Evolutionary conservation across 805 yeast genomes (phyloP), one percentile per base, ranked within the genome.

Genomic region (Kuraishia ogatae): DNA sequence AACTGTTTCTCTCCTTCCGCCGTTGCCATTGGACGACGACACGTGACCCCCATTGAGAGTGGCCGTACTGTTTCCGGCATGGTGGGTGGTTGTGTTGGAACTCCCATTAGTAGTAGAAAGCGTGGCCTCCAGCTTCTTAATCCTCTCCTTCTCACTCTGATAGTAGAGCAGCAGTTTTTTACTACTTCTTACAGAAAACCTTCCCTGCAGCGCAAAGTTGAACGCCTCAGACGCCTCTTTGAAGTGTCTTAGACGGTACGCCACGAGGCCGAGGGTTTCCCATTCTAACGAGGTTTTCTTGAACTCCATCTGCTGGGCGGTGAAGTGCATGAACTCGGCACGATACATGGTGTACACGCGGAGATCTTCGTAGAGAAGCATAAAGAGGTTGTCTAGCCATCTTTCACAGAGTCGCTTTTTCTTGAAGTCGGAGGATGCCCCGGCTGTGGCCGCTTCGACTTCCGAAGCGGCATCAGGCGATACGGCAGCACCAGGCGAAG

Each of bases 301-400:
- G 67, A 86, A 87, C 49, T 82, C 84, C 67, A 89, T 77, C 68
- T 89, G 89, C 67, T 90, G 96, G 5, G 96, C 89, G 68, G 87
- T 91, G 71, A 87, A 86, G 69, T 93, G 97, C 58, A 91, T 81
- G 61, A 80, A 79, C 67, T 94, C 97, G 0, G 97, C 91, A 67
- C 91, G 92, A 94, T 97, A 93, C 78, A 89, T 81, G 1, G 97
- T 91, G 68, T 88, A 93, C 0, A 89, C 83, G 63, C 87, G 77
- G 63, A 88, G 76, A 66, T 88, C 96, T 62, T 84, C 89, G 63
- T 84, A 84, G 39, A 84, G 69, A 8, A 84, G 65, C 89, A 84
- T 83, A 66, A 84, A 84, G 57, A 84, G 68, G 64, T 84, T 83
- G 68, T 84, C 90, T 57, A 84, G 72, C 90, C 90, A 84, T 64